Evolutionary conservation across 768 basidiomycete genomes (phyloP).

Genomic region (Rhodotorula taiwanensis): DNA sequence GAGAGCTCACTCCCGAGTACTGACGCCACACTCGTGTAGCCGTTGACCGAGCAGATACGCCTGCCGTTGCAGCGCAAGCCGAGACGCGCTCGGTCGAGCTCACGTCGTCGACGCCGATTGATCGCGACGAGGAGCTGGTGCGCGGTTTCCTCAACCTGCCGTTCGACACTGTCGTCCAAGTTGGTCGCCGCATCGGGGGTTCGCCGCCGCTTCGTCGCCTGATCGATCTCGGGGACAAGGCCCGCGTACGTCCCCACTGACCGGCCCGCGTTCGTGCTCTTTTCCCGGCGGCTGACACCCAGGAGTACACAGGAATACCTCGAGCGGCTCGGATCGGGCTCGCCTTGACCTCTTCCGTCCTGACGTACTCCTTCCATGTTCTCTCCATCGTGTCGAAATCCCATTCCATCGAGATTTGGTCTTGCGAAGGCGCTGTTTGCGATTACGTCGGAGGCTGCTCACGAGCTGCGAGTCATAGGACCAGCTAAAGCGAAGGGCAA

Average conservation of each 20-base stretch:
- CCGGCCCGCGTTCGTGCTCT: rapidly evolving
- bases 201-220: constrained; percentile 14
- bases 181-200: constrained; percentile 8
- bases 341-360: too few species aligned
- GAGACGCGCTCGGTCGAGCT: background rate
- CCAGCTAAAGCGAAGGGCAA: too few species aligned
- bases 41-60: too few species aligned
- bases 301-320: constrained; percentile 7
- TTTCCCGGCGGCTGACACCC: background rate
- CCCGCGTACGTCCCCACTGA: constrained; percentile 12
- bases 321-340: background rate
- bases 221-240: constrained; percentile 23
- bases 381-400: too few species aligned
- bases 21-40: too few species aligned
- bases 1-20: too few species aligned
- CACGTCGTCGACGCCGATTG: background rate
- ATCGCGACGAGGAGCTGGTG: constrained; percentile 19
- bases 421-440: too few species aligned
- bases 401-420: too few species aligned
- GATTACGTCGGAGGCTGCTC: too few species aligned
- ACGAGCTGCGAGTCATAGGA: too few species aligned
- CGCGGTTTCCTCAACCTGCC: constrained; percentile 23
- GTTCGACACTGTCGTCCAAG: constrained; percentile 15
- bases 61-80: too few species aligned
- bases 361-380: too few species aligned